Conservation (phyloP, 176 grass and related monocot species). For the Musa beccarii region DNA sequence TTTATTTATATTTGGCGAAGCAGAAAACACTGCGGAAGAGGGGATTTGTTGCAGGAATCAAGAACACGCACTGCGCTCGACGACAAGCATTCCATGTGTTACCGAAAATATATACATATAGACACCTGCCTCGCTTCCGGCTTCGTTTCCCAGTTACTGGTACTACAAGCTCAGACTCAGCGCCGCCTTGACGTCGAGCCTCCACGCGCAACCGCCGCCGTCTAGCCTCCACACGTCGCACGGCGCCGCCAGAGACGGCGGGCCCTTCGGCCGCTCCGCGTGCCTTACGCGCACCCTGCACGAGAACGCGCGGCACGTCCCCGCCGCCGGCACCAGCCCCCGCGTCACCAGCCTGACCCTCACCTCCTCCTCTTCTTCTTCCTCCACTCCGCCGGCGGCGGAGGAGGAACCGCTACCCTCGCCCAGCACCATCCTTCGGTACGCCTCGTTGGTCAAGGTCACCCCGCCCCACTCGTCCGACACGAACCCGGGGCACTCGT, state of each 20-base stretch:
- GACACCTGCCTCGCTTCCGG: no score
- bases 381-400: not conserved
- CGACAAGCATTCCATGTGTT: no score
- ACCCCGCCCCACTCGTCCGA: slow-evolving; percentile 67
- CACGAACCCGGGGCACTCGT: slow-evolving; percentile 36
- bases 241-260: slow-evolving; percentile 48
- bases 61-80: no score
- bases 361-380: slow-evolving; percentile 26
- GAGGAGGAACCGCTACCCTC: not conserved
- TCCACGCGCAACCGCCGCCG: slow-evolving; percentile 49
- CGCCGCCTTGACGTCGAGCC: slow-evolving; percentile 62
- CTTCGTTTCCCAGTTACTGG: not conserved
- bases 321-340: slow-evolving; percentile 40
- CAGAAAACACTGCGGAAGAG: no score
- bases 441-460: slow-evolving; percentile 51
- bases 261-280: not conserved
- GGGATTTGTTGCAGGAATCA: no score
- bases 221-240: slow-evolving; percentile 84
- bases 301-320: slow-evolving; percentile 57
- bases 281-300: slow-evolving; percentile 42
- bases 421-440: slow-evolving; percentile 21
- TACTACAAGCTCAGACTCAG: slow-evolving; percentile 39
- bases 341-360: slow-evolving; percentile 33
- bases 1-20: no score
- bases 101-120: no score